These are phyloP conservation scores for Linnemannia zychae DNA, from an alignment of 192 early-diverging fungal genomes.

Conservation along the genomic window DNA sequence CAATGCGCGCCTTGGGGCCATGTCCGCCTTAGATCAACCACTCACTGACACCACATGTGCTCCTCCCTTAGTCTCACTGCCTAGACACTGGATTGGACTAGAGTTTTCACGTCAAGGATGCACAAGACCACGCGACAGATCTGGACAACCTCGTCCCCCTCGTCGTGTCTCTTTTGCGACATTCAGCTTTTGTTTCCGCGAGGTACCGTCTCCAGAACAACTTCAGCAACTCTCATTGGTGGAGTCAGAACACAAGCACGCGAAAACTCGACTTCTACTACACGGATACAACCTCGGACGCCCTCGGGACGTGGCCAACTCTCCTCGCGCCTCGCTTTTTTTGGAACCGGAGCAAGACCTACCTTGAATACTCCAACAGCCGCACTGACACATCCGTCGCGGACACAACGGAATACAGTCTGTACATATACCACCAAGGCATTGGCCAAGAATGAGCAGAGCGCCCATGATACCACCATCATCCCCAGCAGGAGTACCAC, in stretches of 20 bases:
- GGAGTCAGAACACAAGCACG: neutral
- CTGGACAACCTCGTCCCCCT: slow-evolving; percentile 44
- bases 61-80: neutral
- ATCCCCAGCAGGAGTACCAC: neutral
- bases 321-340: slow-evolving; percentile 16
- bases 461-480: neutral
- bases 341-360: slow-evolving; percentile 8
- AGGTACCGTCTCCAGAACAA: neutral
- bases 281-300: slow-evolving; percentile 17
- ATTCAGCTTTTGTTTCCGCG: slow-evolving; percentile 29
- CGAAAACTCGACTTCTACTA: neutral
- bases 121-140: slow-evolving; percentile 55
- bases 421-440: slow-evolving; percentile 28
- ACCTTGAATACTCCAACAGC: slow-evolving; percentile 1
- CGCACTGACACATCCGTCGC: neutral
- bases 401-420: slow-evolving; percentile 1
- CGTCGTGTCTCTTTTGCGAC: slow-evolving; percentile 49
- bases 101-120: slow-evolving; percentile 21
- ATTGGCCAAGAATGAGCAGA: neutral
- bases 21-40: neutral
- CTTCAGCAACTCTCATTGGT: neutral
- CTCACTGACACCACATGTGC: neutral
- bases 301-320: slow-evolving; percentile 11
- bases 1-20: neutral
- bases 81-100: neutral